phyloP scores from a whole-genome alignment of 805 yeast genomes.

The Candida caryicola region DNA sequence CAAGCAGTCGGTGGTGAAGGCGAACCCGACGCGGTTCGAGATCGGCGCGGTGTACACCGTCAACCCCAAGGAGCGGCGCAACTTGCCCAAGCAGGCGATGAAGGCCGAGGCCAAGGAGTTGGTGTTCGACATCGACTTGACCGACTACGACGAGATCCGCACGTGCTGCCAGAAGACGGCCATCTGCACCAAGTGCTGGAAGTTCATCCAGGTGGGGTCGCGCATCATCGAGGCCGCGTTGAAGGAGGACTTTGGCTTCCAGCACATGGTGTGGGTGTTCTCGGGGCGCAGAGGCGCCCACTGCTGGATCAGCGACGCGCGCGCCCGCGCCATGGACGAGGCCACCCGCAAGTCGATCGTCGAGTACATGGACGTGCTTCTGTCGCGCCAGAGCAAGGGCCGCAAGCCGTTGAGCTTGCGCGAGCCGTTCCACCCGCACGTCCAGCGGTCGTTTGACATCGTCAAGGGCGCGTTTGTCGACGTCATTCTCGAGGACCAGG shows the following conservation, averaged over 20 bases:
- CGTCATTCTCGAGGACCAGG: constrained; percentile 73
- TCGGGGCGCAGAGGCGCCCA: constrained; percentile 99
- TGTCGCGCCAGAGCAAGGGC: constrained; percentile 33
- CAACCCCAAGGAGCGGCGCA: constrained; percentile 83
- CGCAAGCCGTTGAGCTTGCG: constrained; percentile 50
- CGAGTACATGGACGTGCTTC: constrained; percentile 77
- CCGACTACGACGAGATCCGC: constrained; percentile 91
- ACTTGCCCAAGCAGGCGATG: constrained; percentile 71
- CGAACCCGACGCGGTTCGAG: constrained; percentile 89
- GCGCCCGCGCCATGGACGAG: constrained; percentile 77
- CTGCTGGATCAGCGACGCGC: constrained; percentile 91
- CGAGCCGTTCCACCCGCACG: constrained; percentile 88
- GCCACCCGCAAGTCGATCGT: constrained; percentile 71
- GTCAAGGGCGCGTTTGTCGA: constrained; percentile 62
- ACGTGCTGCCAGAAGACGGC: constrained; percentile 88
- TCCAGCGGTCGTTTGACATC: constrained; percentile 69
- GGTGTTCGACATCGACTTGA: constrained; percentile 95
- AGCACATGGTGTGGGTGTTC: constrained; percentile 88
- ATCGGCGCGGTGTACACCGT: constrained; percentile 88
- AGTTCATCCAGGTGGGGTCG: constrained; percentile 81
- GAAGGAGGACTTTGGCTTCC: constrained; percentile 84
- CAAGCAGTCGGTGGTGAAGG: constrained; percentile 66
- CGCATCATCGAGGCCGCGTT: constrained; percentile 69
- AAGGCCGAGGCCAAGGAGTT: constrained; percentile 82
- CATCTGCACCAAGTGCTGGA: constrained; percentile 91